phyloP scores from a whole-genome alignment of 2,329 filamentous ascomycete species.

The Alternaria gaisen region DNA sequence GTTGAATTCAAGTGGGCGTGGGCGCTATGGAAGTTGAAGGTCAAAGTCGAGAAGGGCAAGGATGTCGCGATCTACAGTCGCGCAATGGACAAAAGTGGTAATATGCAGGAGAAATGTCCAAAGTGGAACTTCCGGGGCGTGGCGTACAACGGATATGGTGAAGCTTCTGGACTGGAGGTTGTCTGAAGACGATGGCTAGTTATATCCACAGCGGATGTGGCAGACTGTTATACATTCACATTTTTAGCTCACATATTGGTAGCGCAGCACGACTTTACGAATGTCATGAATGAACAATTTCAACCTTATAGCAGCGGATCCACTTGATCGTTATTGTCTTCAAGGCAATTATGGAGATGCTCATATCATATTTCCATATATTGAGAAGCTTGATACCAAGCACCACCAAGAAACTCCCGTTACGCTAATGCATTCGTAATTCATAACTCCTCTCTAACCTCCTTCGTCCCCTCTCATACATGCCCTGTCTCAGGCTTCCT shows the following conservation, averaged over 20 bases:
- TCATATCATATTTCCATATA: not conserved
- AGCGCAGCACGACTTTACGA: not conserved
- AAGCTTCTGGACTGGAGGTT: constrained; percentile 60
- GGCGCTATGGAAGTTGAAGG: constrained; percentile 62
- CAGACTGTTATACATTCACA: no score
- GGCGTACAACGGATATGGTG: constrained; percentile 68
- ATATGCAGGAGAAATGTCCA: constrained; percentile 59
- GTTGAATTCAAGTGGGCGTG: constrained; percentile 63
- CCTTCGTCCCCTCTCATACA: not conserved
- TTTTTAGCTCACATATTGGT: not conserved
- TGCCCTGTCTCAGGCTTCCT: not conserved
- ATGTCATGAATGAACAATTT: not conserved
- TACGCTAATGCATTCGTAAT: constrained; percentile 26
- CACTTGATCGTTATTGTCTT: not conserved
- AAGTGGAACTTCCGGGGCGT: constrained; percentile 69
- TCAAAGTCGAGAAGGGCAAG: constrained; percentile 55
- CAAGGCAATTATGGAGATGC: not conserved
- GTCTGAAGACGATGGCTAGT: constrained; percentile 24
- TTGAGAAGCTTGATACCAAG: not conserved
- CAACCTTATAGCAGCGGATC: not conserved
- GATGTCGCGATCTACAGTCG: constrained; percentile 61
- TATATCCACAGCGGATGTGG: not conserved
- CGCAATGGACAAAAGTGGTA: constrained; percentile 63
- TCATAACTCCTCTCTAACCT: not conserved
- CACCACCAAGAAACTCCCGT: constrained; percentile 11